Base-by-base conservation (phyloP, 2,329 filamentous ascomycete genomes). In the Bipolaris bicolor region DNA sequence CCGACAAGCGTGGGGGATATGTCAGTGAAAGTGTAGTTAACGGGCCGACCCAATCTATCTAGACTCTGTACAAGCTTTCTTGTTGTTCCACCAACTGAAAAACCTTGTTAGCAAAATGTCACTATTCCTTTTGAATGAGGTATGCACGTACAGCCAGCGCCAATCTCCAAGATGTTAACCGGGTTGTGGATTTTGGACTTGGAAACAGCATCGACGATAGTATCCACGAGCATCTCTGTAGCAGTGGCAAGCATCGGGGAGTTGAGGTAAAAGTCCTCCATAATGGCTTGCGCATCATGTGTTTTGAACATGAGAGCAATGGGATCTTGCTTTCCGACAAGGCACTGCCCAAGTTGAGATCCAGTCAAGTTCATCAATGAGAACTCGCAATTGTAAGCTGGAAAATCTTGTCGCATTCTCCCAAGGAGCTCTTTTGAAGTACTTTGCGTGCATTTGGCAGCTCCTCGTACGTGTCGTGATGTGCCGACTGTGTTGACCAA, bases 1-100 rank as follows among this genome's bases (percentile, higher is more conserved):
- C 34, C n/a, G n/a, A 80, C 68, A 11, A 80, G 65, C 0, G 75
- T 73, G 0, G 70, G 46, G 0, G 77, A 74, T 0, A 80, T 64
- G 41, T 80, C 78, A 1, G 72, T 78, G 52, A 79, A 78, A 0
- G 70, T 77, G 58, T 79, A 80, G 43, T 74, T 65, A 13, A 79
- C 20, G 7, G 44, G 9, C 5, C 29, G 34, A 3, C 44, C 51
- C 13, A 49, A 29, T 3, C 7, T 10, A 6, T 20, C n/a, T 18
- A 57, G 49, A 11, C 34, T 18, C 41, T 57, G 34, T 7, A 37
- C 49, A 29, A 57, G 44, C 15, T 31, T 40, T 26, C 24, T 41
- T 26, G 47, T 49, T 15, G 47, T 49, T 9, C 47, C 47, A 13
- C 47, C 47, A 33, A 41, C 24, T 45, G n/a, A 2, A 10, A 31